Conservation (phyloP, 331 rosid species). For the Telfairia occidentalis region DNA sequence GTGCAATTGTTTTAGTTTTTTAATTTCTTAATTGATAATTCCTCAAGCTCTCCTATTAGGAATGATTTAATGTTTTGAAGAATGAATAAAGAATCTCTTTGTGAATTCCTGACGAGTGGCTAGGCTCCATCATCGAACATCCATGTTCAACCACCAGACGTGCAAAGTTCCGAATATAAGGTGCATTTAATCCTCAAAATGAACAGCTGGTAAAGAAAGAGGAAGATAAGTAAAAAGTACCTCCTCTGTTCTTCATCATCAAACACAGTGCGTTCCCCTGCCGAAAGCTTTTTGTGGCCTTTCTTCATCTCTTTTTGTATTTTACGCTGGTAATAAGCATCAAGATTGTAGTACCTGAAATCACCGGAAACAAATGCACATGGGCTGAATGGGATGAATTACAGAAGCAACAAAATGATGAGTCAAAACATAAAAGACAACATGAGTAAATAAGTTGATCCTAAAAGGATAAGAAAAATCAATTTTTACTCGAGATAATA, state of each 20-base stretch:
- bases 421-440: not conserved
- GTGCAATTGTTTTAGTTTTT: not conserved
- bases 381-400: not conserved
- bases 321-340: conserved; percentile 55
- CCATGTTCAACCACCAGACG: not conserved
- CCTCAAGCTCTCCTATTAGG: not conserved
- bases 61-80: not conserved
- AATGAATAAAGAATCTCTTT: not conserved
- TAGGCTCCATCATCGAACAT: not conserved
- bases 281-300: conserved; percentile 47
- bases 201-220: conserved; percentile 3
- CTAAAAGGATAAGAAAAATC: not conserved
- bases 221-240: conserved; percentile 27
- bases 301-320: conserved; percentile 53
- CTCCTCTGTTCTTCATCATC: conserved; percentile 86
- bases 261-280: conserved; percentile 67
- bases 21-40: not conserved
- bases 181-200: not conserved
- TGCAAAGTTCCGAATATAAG: not conserved
- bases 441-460: not conserved
- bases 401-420: not conserved
- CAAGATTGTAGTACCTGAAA: conserved; percentile 76
- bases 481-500: not conserved
- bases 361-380: conserved; percentile 12
- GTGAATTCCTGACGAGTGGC: not conserved